Base-by-base conservation (phyloP, 352 stramenopile species). In the Phytophthora quininea region DNA sequence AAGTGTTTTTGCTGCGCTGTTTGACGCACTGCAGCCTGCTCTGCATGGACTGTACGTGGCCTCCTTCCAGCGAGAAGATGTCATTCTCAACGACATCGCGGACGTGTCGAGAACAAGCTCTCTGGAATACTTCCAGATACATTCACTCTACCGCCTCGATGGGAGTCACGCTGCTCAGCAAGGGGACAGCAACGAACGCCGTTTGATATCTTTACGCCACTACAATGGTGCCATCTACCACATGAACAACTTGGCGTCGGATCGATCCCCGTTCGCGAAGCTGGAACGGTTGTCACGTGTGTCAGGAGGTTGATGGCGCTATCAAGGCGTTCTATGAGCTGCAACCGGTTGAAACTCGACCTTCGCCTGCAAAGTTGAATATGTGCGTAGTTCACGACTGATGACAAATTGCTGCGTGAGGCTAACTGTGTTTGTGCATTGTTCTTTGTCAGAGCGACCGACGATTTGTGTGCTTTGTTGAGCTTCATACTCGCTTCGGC, bases 241-340 rank as follows among this genome's bases (percentile, higher is more conserved):
- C 12, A 76, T 90, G 66, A 80, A 88, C 48, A 73, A 69, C 11
- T 49, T 89, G 40, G 61, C 77, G 8, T 75, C 55, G 14, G 67
- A 87, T 14, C 80, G 84, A 38, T 90, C 84, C 11, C 84, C 84
- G 24, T 89, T 71, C 58, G 67, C 67, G 10, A 92, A 90, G 43
- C 69, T 84, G 15, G 64, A 77, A 37, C 59, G 80, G n/a, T 49
- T 92, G n/a, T 9, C 54, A 27, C 11, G 59, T 88, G 1, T 91
- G 82, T 58, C 54, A 55, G n/a, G 72, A 83, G 19, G 64, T 89
- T 11, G 78, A 89, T 52, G 53, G 47, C 2, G 71, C 67, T 7
- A 68, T 89, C 48, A 88, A 87, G 38, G 45, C 32, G 1, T 86
- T 70, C 47, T 90, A 87, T 62, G 64, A 72, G 0, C 24, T 58